Conservation (phyloP, 2,329 filamentous ascomycete species). For the Fonsecaea pedrosoi region DNA sequence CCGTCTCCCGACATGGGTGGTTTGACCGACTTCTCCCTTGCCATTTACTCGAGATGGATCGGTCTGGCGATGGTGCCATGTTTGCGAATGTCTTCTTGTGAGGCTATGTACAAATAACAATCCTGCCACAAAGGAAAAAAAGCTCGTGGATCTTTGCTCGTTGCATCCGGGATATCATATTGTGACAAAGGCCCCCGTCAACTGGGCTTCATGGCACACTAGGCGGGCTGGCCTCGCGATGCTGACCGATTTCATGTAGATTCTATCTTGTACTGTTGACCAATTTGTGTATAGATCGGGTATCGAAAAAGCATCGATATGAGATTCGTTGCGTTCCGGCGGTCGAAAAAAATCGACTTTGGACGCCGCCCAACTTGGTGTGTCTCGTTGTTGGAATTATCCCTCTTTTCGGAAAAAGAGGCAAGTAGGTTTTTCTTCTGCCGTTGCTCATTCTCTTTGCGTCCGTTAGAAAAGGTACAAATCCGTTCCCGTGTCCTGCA, state of each 20-base stretch:
- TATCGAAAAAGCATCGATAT: background rate
- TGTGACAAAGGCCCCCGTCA: background rate
- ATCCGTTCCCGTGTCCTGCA: constrained; percentile 13
- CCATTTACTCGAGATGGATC: background rate
- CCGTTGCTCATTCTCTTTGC: constrained; percentile 1
- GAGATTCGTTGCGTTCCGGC: background rate
- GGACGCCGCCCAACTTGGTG: background rate
- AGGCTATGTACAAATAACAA: background rate
- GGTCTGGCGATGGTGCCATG: background rate
- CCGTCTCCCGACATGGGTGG: background rate
- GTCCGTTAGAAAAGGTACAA: constrained; percentile 4
- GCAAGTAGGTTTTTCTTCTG: background rate
- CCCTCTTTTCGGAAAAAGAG: background rate
- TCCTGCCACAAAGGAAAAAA: constrained; percentile 5
- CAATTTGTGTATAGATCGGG: background rate
- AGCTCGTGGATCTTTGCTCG: background rate
- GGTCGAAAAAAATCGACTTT: background rate
- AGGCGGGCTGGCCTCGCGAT: background rate
- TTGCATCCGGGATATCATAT: background rate
- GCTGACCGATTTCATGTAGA: background rate
- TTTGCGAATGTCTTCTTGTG: background rate
- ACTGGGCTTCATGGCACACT: background rate
- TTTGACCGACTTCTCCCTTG: background rate
- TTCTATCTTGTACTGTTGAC: constrained; percentile 5
- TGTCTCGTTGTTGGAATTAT: background rate